phyloP scores from a whole-genome alignment of 345 rosid genomes.

The Adansonia digitata region DNA sequence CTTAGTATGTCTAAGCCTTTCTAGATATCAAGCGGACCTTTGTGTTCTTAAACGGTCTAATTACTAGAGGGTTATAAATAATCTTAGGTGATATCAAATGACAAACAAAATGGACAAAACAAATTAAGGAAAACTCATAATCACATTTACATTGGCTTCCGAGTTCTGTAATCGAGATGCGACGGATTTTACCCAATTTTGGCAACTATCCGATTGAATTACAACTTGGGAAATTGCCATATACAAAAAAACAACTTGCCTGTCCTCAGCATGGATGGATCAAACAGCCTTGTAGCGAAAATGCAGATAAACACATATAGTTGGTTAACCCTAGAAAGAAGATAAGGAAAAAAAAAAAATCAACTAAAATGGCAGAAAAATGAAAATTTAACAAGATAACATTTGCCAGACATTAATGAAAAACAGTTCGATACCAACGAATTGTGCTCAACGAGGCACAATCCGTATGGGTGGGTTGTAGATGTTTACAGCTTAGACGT shows the following conservation, averaged over 20 bases:
- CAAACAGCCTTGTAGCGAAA: background rate
- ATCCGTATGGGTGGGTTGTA: background rate
- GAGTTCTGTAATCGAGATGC: background rate
- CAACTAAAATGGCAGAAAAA: background rate
- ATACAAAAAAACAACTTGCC: background rate
- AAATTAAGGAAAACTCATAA: background rate
- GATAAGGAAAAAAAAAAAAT: background rate
- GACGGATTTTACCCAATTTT: background rate
- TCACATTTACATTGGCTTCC: constrained; percentile 7
- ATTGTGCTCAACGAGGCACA: too few relatives aligned
- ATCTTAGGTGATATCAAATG: background rate
- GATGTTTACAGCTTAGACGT: background rate
- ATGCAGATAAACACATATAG: background rate
- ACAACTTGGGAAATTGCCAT: background rate
- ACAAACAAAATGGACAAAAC: background rate
- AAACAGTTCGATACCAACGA: background rate
- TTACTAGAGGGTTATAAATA: background rate
- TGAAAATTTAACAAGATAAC: background rate
- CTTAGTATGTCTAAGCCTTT: too few relatives aligned
- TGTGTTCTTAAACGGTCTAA: too few relatives aligned
- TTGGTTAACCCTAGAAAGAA: background rate
- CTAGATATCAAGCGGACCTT: too few relatives aligned
- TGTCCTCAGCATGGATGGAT: background rate
- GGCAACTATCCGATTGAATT: background rate
- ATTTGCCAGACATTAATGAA: background rate